Conservation (phyloP, 345 rosid genomes). For the Populus alba region DNA sequence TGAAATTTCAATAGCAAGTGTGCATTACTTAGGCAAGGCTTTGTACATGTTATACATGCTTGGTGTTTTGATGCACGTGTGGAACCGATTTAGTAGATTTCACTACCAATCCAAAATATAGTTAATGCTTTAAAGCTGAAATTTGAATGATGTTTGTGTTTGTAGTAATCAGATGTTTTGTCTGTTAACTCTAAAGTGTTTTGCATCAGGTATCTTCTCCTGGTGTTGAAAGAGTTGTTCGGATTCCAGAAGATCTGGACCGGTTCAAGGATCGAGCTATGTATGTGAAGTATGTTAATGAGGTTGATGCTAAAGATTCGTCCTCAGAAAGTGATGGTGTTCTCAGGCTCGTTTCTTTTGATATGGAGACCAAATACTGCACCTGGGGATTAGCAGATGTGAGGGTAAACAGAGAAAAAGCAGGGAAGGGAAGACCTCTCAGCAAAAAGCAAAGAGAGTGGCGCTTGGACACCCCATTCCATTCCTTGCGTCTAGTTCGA, state of each 20-base stretch:
- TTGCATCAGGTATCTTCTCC: constrained; percentile 77
- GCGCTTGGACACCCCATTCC: constrained; percentile 64
- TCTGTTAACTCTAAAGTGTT: not conserved
- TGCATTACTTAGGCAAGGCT: not conserved
- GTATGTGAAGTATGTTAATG: constrained; percentile 53
- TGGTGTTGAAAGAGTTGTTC: constrained; percentile 76
- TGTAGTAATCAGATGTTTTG: not conserved
- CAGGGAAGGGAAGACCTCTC: constrained; percentile 90
- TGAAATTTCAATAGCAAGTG: not conserved
- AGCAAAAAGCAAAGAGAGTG: constrained; percentile 82
- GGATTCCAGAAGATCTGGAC: constrained; percentile 74
- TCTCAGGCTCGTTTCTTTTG: constrained; percentile 63
- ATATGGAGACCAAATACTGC: constrained; percentile 53
- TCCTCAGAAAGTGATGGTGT: constrained; percentile 60
- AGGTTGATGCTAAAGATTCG: constrained; percentile 18
- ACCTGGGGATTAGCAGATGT: constrained; percentile 85
- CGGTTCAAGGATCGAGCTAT: constrained; percentile 73
- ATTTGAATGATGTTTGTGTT: constrained; percentile 7
- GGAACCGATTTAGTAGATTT: constrained; percentile 2
- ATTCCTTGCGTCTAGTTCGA: constrained; percentile 57
- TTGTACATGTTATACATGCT: not conserved
- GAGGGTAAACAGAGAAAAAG: constrained; percentile 74
- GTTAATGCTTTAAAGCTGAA: not conserved
- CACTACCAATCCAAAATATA: not conserved
- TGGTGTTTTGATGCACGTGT: not conserved